A percentile compares a stretch with the other conserved stretches of the same genome.
These are phyloP conservation scores for Solanum commersonii DNA, from an alignment of 257 asterid species.

Conservation along the genomic window DNA sequence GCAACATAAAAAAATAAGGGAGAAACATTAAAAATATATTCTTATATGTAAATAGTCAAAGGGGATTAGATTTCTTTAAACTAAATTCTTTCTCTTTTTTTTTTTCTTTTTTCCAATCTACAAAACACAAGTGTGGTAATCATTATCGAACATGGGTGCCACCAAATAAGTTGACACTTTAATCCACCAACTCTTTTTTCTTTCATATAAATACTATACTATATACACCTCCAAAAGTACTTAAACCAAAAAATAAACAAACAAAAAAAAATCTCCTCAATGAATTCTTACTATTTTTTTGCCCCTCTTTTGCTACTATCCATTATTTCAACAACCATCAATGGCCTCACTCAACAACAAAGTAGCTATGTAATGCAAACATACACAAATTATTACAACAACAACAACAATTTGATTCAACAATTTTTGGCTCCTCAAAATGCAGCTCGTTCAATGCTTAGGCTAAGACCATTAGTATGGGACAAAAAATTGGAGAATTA, in stretches of 20 bases:
- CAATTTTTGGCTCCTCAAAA: conserved; percentile 31
- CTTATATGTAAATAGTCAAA: not conserved
- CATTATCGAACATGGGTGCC: conserved; percentile 42
- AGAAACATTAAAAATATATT: not conserved
- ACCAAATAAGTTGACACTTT: conserved; percentile 17
- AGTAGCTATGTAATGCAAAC: not conserved
- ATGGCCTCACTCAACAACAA: not conserved
- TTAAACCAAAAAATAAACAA: not conserved
- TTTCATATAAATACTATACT: not conserved
- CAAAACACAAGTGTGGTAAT: conserved; percentile 15
- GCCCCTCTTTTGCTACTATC: not conserved
- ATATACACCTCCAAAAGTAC: not conserved
- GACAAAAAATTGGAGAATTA: conserved; percentile 17
- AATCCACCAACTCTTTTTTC: conserved; percentile 16
- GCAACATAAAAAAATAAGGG: not conserved
- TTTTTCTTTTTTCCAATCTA: not conserved
- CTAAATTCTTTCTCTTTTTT: not conserved
- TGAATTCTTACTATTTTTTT: conserved; percentile 7
- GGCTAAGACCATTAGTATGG: conserved; percentile 27
- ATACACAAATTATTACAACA: not conserved
- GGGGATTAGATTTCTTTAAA: not conserved
- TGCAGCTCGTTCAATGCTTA: conserved; percentile 22
- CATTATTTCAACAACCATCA: not conserved
- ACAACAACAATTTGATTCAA: not conserved
- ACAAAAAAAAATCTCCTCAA: not conserved